Percentiles rank a stretch among this genome's conserved stretches.
phyloP scores from a whole-genome alignment of 139 green algal species.

The Chlamydomonas sphaeroides region DNA sequence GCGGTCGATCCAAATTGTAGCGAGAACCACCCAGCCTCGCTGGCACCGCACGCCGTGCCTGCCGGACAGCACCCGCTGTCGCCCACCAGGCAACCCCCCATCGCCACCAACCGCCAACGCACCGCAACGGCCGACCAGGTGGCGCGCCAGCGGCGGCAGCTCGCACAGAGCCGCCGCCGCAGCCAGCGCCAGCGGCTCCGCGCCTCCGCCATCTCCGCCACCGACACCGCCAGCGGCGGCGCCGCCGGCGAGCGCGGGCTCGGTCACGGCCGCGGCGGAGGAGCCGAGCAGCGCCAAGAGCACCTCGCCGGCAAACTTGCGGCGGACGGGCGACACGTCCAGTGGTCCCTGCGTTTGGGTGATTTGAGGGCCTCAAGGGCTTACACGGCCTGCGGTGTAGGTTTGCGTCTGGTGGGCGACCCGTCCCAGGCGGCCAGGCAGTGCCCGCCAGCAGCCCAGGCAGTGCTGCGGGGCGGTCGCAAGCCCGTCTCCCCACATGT shows the following conservation, averaged over 20 bases:
- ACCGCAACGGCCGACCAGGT: neutral
- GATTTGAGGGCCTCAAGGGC: neutral
- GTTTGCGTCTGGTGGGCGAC: neutral
- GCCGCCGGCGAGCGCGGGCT: neutral
- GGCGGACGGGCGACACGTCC: constrained; percentile 39
- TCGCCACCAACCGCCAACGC: neutral
- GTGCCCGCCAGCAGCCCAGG: no score
- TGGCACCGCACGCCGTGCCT: no score
- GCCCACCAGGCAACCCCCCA: neutral
- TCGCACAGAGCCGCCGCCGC: neutral
- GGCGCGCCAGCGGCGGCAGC: constrained; percentile 3
- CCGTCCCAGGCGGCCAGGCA: no score
- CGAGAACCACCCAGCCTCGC: neutral
- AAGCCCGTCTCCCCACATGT: neutral
- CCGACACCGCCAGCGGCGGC: neutral
- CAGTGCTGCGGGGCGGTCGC: no score
- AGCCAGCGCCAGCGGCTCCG: constrained; percentile 8
- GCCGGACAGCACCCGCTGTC: no score
- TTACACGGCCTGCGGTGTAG: neutral
- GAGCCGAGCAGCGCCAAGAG: constrained; percentile 33
- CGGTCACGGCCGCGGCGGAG: neutral
- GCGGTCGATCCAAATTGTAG: neutral
- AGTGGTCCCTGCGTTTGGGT: constrained; percentile 20
- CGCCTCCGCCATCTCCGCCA: neutral
- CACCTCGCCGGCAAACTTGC: constrained; percentile 45